Conservation (phyloP, 2,329 filamentous ascomycete genomes). For the Microsporum canis region DNA sequence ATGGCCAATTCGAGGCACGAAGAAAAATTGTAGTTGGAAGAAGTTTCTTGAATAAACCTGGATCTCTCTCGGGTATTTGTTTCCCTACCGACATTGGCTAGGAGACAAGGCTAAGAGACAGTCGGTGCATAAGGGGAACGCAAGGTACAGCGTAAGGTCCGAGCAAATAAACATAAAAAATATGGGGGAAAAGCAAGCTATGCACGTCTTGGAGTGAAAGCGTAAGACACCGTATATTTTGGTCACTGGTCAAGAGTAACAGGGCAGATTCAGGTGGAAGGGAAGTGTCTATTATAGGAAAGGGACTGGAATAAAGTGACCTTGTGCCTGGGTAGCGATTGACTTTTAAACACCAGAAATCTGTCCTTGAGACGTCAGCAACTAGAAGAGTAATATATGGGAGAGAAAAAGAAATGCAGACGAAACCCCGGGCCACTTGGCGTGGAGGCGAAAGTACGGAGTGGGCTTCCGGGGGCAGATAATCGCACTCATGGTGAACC, state of each 20-base stretch:
- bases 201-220: neutral
- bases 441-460: neutral
- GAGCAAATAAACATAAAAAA: neutral
- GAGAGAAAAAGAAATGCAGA: slow-evolving; percentile 1
- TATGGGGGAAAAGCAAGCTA: neutral
- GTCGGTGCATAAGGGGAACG: neutral
- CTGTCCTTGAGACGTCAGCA: neutral
- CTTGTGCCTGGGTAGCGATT: slow-evolving; percentile 1
- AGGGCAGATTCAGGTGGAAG: neutral
- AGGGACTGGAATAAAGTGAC: neutral
- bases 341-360: neutral
- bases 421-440: neutral
- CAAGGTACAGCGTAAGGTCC: neutral
- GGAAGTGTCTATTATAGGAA: neutral
- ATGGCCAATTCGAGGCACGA: slow-evolving; percentile 6
- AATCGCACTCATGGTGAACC: neutral
- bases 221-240: neutral
- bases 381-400: neutral
- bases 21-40: slow-evolving; percentile 2
- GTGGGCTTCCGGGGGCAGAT: neutral
- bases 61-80: neutral
- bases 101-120: neutral
- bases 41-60: neutral
- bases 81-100: neutral
- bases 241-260: neutral